Evolutionary conservation across 768 basidiomycete genomes (phyloP).

Genomic region (Agrocybe pediades): DNA sequence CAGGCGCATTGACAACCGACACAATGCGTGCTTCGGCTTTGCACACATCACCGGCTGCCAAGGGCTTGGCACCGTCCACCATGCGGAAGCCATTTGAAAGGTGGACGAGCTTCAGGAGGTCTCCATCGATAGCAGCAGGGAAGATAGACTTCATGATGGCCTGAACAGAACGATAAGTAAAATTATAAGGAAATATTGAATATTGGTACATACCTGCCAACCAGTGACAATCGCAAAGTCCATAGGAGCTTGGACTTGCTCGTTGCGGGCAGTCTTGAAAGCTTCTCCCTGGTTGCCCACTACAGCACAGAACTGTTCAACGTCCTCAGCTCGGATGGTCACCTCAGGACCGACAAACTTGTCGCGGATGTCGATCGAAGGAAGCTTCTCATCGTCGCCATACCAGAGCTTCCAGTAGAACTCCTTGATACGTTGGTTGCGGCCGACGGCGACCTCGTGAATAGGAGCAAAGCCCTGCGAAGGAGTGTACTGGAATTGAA

Average conservation of each 20-base stretch:
- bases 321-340: constrained; percentile 69
- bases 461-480: constrained; percentile 90
- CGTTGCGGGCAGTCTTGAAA: constrained; percentile 79
- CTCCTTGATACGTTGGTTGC: constrained; percentile 90
- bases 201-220: constrained; percentile 77
- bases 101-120: constrained; percentile 94
- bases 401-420: constrained; percentile 99
- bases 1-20: constrained; percentile 87
- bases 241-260: constrained; percentile 87
- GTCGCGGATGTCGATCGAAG: constrained; percentile 77
- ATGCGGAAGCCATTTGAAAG: constrained; percentile 96
- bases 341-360: constrained; percentile 89
- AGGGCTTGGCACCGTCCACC: constrained; percentile 72
- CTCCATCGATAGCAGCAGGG: constrained; percentile 88
- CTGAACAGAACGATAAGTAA: constrained; percentile 37
- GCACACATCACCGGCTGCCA: constrained; percentile 88
- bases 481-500: constrained; percentile 87
- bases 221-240: constrained; percentile 98
- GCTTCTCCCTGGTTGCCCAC: constrained; percentile 92
- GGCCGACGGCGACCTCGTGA: constrained; percentile 81
- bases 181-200: neutral
- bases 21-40: constrained; percentile 86
- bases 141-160: constrained; percentile 99
- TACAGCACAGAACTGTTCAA: constrained; percentile 90
- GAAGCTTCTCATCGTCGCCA: constrained; percentile 78